Base-by-base conservation (phyloP, 345 rosid species). In the Mallotus nudiflorus region DNA sequence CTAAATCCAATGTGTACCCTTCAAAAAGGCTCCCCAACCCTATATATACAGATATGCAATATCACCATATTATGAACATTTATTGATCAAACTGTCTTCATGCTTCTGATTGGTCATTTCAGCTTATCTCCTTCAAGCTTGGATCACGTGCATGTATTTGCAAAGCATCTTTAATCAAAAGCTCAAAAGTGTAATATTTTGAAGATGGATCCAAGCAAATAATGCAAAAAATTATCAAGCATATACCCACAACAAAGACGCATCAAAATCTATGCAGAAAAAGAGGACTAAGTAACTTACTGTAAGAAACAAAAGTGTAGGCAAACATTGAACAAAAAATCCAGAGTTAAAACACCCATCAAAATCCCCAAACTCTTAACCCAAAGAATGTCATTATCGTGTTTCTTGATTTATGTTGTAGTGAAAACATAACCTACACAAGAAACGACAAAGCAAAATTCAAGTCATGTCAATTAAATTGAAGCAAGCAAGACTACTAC, bases 311-410 rank as follows among this genome's bases (percentile, higher is more conserved):
- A 91, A 66, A 66, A 88, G 80, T 75, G 81, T 73, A 63, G 97
- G 97, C 33, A 89, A 59, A 89, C 72, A 73, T 86, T 81, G 80
- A 83, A 72, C 73, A 85, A 67, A 76, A 87, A 87, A 82, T 93
- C 98, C 75, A 86, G 20, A 3, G 82, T 76, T 37, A 88, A 39
- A 55, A 84, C 75, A 6, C 50, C 74, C 64, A 86, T 16, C 80
- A 70, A 79, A 77, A 77, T 73, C 68, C 82, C 75, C 77, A 82
- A 82, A 66, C 65, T 79, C 75, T 66, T 89, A 18, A 85, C 78
- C 69, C 67, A 66, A 69, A 62, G 64, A 73, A 63, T 4, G 27
- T 75, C 75, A 73, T 85, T 72, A 48, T 76, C 87, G 66, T 71
- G 67, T 74, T 81, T 84, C 86, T 90, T 86, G 19, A 61, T 67